Percentiles rank a stretch among this genome's conserved stretches.
These are phyloP conservation scores for Yarrowia osloensis DNA, from an alignment of 805 yeast genomes.

Conservation along the genomic window DNA sequence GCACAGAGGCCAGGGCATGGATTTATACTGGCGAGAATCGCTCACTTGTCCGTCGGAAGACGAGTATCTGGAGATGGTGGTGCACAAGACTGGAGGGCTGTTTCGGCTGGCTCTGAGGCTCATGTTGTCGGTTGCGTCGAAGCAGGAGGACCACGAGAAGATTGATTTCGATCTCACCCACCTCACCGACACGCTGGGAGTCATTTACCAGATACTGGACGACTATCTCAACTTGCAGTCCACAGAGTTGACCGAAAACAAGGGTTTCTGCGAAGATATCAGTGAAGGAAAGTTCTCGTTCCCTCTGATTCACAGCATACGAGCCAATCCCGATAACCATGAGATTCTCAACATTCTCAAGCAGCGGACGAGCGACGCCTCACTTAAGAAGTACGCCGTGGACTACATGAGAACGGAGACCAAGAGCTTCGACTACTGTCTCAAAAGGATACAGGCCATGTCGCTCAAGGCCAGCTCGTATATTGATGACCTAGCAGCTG, in stretches of 20 bases:
- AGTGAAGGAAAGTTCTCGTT: conserved; percentile 88
- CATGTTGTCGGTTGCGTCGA: conserved; percentile 48
- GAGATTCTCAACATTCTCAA: conserved; percentile 54
- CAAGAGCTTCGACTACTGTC: conserved; percentile 48
- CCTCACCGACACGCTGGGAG: conserved; percentile 74
- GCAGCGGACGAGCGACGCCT: conserved; percentile 53
- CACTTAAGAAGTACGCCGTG: conserved; percentile 55
- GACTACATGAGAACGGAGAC: conserved; percentile 48
- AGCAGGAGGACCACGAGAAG: conserved; percentile 11
- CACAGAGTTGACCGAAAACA: conserved; percentile 53
- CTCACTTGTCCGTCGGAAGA: conserved; percentile 57
- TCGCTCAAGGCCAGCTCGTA: conserved; percentile 37
- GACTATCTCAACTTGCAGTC: conserved; percentile 73
- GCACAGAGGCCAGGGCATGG: conserved; percentile 90
- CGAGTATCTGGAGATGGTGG: conserved; percentile 77
- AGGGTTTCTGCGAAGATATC: conserved; percentile 83
- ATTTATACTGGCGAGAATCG: conserved; percentile 83
- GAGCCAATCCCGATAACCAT: conserved; percentile 43
- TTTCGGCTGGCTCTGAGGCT: conserved; percentile 72
- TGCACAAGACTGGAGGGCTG: conserved; percentile 87
- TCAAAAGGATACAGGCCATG: conserved; percentile 40
- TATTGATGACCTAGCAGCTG: conserved; percentile 31
- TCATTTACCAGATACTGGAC: conserved; percentile 81
- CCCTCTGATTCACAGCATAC: conserved; percentile 72
- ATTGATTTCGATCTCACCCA: conserved; percentile 48